Percentiles rank a stretch among this genome's conserved stretches.
Evolutionary conservation across 2,329 filamentous ascomycete genomes (phyloP).

Genomic region (Pseudogymnoascus sp.): DNA sequence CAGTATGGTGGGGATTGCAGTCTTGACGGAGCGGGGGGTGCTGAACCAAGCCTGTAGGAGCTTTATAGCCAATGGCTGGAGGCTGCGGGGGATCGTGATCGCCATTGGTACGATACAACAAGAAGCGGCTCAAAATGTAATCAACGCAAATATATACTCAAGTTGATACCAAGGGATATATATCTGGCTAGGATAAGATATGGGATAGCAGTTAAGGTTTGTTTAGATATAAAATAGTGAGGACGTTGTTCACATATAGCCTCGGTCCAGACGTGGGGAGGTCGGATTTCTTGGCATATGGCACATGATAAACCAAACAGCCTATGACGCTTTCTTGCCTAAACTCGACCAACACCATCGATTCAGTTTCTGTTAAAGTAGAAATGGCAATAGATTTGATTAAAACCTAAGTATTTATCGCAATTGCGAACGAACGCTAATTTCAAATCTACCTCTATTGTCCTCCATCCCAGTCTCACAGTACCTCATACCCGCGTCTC

Average conservation of each 20-base stretch:
- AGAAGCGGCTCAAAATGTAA: background rate
- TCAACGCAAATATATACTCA: background rate
- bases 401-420: background rate
- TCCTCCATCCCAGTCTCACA: background rate
- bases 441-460: background rate
- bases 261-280: background rate
- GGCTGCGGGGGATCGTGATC: background rate
- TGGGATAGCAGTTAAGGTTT: background rate
- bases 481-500: background rate
- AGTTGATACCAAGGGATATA: background rate
- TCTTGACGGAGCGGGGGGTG: background rate
- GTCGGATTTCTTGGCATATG: background rate
- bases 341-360: background rate
- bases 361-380: background rate
- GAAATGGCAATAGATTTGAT: background rate
- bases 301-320: background rate
- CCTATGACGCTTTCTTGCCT: background rate
- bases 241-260: background rate
- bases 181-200: background rate
- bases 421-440: background rate
- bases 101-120: background rate
- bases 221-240: background rate
- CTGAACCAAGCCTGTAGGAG: background rate
- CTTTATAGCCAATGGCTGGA: slow-evolving; percentile 1
- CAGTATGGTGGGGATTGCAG: background rate